Conservation (phyloP, 2,329 filamentous ascomycete genomes). For the Aaosphaeria pasadenensis region DNA sequence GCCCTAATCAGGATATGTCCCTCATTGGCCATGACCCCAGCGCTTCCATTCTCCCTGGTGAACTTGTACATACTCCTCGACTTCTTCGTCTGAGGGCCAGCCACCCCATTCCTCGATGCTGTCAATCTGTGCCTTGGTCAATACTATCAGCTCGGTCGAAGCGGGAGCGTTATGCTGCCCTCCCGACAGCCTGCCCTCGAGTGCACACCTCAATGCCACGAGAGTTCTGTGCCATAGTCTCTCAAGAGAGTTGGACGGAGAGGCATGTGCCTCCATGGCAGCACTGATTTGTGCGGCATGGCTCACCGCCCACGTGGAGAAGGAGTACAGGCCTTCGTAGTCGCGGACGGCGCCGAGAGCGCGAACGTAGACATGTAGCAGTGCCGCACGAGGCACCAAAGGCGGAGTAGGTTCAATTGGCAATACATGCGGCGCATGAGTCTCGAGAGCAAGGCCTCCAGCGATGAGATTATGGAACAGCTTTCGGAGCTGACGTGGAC, state of each 20-base stretch:
- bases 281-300: conserved; percentile 24
- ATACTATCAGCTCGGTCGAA: conserved; percentile 26
- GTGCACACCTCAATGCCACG: conserved; percentile 40
- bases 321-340: conserved; percentile 53
- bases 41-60: neutral
- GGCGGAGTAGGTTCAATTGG: conserved; percentile 25
- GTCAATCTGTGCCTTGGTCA: conserved; percentile 33
- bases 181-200: conserved; percentile 32
- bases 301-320: conserved; percentile 57
- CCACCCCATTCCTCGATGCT: conserved; percentile 40
- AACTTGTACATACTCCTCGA: conserved; percentile 23
- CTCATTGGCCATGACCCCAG: neutral
- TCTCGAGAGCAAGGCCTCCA: too few species aligned
- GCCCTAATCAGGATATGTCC: too few species aligned
- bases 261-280: conserved; percentile 20
- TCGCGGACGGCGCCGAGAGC: conserved; percentile 62
- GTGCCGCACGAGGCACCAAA: conserved; percentile 44
- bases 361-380: conserved; percentile 61
- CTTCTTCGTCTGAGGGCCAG: conserved; percentile 44
- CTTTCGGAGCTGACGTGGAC: too few species aligned
- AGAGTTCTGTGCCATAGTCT: conserved; percentile 24
- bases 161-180: conserved; percentile 9
- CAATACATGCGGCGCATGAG: too few species aligned
- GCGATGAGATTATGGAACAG: too few species aligned
- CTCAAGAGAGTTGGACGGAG: conserved; percentile 19